Base-by-base conservation (phyloP, 1,284 basidiomycete genomes). In the Austroboletus olivaceoglutinosus region DNA sequence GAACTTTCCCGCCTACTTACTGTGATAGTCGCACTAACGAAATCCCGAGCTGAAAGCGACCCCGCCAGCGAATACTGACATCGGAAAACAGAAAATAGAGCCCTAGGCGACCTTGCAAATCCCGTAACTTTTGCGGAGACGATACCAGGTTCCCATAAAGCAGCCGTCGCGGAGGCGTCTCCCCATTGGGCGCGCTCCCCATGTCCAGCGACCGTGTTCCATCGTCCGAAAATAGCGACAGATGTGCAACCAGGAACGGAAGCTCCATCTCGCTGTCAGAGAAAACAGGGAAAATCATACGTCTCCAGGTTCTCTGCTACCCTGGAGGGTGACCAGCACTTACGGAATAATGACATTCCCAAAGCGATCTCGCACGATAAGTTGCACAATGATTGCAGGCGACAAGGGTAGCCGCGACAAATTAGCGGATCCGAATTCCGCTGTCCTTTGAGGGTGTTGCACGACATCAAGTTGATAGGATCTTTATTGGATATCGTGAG, bases 31-130 rank as follows among this genome's bases (percentile, higher is more conserved):
- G 78, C 68, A 91, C 76, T 41, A 95, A 75, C 16, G 80, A 83
- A 47, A 94, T 80, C 45, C 83, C 81, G 41, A 96, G 75, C 58
- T 84, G 80, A 70, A 87, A 96, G 15, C 76, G 78, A 15, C 93
- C 93, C 27, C 80, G 75, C 72, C 79, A 81, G 13, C 89, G 80
- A 49, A 96, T 82, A 63, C 89, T 91, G 58, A 92, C 88, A 67
- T 96, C 93, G 9, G 93, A 86, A 63, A 95, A 96, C 45, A 93
- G 73, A 63, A 96, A 94, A 69, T 89, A 94, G 31, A 90, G 74
- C 9, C 90, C 89, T 57, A 78, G 75, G 33, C 85, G 82, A 38
- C 90, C 90, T 65, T 89, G 82, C 37, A 85, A 76, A 64, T 93
- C 87, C 55, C 86, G 80, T 62, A 93, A 74, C 47, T 86, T 80